Evolutionary conservation across 441 rosid genomes (phyloP), one percentile per base, ranked within the genome.

Genomic region (Breynia disticha): DNA sequence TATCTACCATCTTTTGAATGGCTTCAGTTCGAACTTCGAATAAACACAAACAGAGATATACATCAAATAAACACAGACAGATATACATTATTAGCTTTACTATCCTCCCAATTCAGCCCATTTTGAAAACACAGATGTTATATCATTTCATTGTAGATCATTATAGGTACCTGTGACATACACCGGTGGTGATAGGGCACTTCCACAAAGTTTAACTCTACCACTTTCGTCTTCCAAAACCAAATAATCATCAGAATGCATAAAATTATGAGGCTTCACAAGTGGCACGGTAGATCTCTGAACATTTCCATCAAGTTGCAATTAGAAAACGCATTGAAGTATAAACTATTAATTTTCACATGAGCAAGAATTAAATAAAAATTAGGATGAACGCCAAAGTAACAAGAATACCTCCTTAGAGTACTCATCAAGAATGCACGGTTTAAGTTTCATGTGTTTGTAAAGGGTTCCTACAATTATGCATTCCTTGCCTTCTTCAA

Each of bases 371-470:
- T 46, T 44, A 19, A 61, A 48, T 35, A 47, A 63, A 59, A 57
- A 28, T 3, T 8, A 39, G 20, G 16, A 18, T 17, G 18, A 44
- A 55, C 52, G 45, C 50, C 21, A 10, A 54, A 11, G 12, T 15
- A 14, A 56, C 57, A 61, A 41, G 38, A 45, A 43, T 66, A 88
- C 97, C 95, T 89, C 90, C 76, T 84, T 93, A 37, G 99, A 82
- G 66, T 93, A 93, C 74, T 89, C 99, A 67, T 89, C 96, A 60
- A 93, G 97, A 66, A 93, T 78, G 49, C 83, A 79, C 66, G 97
- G 96, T 63, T 93, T 93, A 59, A 93, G 97, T 72, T 89, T 83
- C 99, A 93, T 93, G 58, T 88, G 84, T 76, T 91, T 91, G 79
- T 75, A 91, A 62, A 91, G 62, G 41, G 98, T 91, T 43, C 98